A percentile compares a stretch with the other conserved stretches of the same genome.
Evolutionary conservation across 202 grass and related monocot genomes (phyloP).

Genomic region (Cymbopogon flexuosus): DNA sequence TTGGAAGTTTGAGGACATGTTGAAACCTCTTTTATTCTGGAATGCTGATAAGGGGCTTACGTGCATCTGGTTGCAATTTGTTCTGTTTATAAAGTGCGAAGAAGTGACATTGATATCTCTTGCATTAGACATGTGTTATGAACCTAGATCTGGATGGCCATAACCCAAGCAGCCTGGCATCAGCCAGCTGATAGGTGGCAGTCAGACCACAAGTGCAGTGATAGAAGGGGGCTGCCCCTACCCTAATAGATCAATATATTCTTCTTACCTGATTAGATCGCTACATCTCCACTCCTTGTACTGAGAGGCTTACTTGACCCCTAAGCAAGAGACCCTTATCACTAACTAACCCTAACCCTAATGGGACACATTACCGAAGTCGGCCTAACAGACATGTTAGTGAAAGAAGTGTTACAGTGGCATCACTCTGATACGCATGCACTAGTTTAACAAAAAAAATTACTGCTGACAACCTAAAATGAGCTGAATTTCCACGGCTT

Average conservation of each 20-base stretch:
- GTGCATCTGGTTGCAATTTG: background rate
- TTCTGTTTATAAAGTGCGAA: background rate
- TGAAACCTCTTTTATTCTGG: background rate
- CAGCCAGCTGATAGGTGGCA: background rate
- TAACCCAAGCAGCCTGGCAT: background rate
- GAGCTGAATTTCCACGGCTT: background rate
- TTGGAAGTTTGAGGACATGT: background rate
- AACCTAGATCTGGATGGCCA: background rate
- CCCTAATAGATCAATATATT: background rate
- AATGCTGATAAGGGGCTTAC: background rate
- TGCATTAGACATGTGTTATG: background rate
- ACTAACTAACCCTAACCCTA: background rate
- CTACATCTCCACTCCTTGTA: background rate
- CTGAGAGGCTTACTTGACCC: background rate
- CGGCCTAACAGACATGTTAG: background rate
- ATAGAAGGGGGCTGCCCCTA: background rate
- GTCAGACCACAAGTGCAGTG: background rate
- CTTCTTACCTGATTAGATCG: background rate
- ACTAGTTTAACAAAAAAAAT: conserved; percentile 3
- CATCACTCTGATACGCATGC: conserved; percentile 8
- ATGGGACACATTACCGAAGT: background rate
- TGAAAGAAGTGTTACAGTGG: background rate
- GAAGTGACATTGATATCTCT: background rate
- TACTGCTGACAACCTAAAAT: background rate
- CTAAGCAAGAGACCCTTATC: background rate